Base-by-base conservation (phyloP, 1,139 yeast species). In the Nakaseomyces sp. region DNA sequence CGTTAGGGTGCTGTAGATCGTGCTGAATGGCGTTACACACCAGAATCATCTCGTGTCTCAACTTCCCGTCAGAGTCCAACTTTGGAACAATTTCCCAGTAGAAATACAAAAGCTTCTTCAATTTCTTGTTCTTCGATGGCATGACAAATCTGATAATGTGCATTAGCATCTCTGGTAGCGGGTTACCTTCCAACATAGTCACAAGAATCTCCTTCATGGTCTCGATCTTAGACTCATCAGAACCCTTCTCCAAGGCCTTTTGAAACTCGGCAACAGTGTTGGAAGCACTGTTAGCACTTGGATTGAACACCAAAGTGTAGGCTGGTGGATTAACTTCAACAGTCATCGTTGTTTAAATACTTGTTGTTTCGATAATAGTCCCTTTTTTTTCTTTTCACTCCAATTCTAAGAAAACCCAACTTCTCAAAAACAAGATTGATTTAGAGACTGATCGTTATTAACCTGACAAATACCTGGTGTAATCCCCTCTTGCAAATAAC, bases 71-170 rank as follows among this genome's bases (percentile, higher is more conserved):
- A 40, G 76, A 73, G 56, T 87, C 95, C 56, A 81, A 72, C 68
- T 93, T 93, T 45, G 96, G 95, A 63, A 96, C 93, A 46, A 89
- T 87, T 66, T 93, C 99, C 98, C 98, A 93, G 71, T 93, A 93
- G 61, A 88, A 87, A 61, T 91, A 93, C 54, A 93, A 72, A 60
- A 93, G 73, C 66, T 89, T 91, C 72, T 93, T 93, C 67, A 93
- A 76, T 57, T 82, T 86, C 68, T 91, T 93, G 68, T 81, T 81
- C 59, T 75, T 83, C 17, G 96, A 86, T 17, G 98, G 98, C 96
- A 93, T 88, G 46, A 93, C 93, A 60, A 87, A 93, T 60, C 98
- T 78, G 58, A 93, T 91, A 54, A 93, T 85, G 64, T 89, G 96
- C 98, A 93, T 91, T 67, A 93, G 76, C 56, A 93, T 72, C 53